Evolutionary conservation across 441 rosid genomes (phyloP).

Genomic region (Populus tomentosa): DNA sequence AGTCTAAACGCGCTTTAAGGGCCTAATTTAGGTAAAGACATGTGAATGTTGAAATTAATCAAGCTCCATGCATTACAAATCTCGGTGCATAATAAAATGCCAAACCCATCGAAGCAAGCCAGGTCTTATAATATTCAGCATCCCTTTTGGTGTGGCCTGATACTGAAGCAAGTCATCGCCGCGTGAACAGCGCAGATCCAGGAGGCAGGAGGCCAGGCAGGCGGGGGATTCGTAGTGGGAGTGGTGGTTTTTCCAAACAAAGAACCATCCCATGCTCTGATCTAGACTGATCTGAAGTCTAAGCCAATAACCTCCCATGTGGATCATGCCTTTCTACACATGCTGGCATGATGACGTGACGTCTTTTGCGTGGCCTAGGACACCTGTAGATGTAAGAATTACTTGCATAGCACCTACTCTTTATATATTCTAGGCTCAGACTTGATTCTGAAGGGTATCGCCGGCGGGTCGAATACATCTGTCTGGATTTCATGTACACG

Average conservation of each 20-base stretch:
- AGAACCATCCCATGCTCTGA: slow-evolving; percentile 6
- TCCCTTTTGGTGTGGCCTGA: background rate
- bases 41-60: background rate
- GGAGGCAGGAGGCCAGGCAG: slow-evolving; percentile 17
- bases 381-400: slow-evolving; percentile 1
- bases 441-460: background rate
- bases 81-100: background rate
- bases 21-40: background rate
- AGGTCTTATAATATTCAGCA: background rate
- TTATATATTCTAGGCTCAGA: background rate
- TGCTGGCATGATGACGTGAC: slow-evolving; percentile 19
- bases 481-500: background rate
- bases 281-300: background rate
- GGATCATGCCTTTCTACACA: slow-evolving; percentile 32
- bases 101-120: background rate
- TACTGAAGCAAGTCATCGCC: slow-evolving; percentile 7
- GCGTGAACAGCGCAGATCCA: slow-evolving; percentile 28
- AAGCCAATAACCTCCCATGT: slow-evolving; percentile 18
- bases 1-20: background rate
- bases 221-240: background rate
- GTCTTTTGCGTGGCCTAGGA: slow-evolving; percentile 16
- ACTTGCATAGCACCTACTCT: background rate
- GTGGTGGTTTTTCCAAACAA: background rate
- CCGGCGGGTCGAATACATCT: background rate
- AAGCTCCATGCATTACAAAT: background rate